Evolutionary conservation across 2,329 filamentous ascomycete species (phyloP), one percentile per base, ranked within the genome.

Genomic region (Myriosclerotinia scirpicola): DNA sequence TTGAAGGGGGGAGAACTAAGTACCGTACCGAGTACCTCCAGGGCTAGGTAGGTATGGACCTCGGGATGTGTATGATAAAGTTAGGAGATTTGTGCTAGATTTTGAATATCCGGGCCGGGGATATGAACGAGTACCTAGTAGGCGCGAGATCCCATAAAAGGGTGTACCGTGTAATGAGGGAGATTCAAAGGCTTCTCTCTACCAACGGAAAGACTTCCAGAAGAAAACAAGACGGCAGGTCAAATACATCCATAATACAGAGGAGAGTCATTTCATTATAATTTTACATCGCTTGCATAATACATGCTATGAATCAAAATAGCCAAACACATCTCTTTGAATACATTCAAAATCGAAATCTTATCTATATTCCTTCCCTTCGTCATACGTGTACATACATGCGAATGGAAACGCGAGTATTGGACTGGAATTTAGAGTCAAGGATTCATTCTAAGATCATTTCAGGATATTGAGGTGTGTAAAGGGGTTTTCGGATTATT

Each of bases 211-310:
- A 12, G 38, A 40, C 11, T 8, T 40, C 5, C 7, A 40, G 50
- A 50, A 36, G 22, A 3, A 7, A 61, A n/a, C n/a, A 17, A 36
- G 7, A 38, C 17, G 26, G 2, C 5, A 22, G n/a, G 5, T 11
- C 7, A 11, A 20, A 53, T 9, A 54, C 17, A 22, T 42, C 22
- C 15, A 53, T 12, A 42, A 34, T 34, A 40, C 34, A 60, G 63
- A 59, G 63, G 44, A 64, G 61, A 61, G 58, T 60, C 54, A 53
- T 65, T 65, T 60, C 55, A 42, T 59, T 59, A 60, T 65, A 46
- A 60, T 42, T 36, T 42, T 50, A 65, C 22, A 52, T 59, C 38
- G 36, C 36, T 52, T 34, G 54, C 55, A 60, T 53, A 65, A 60
- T 60, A 44, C 54, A 65, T 59, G 34, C 53, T 30, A 59, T n/a